Evolutionary conservation across 345 rosid species (phyloP).

Genomic region (Acer saccharum): DNA sequence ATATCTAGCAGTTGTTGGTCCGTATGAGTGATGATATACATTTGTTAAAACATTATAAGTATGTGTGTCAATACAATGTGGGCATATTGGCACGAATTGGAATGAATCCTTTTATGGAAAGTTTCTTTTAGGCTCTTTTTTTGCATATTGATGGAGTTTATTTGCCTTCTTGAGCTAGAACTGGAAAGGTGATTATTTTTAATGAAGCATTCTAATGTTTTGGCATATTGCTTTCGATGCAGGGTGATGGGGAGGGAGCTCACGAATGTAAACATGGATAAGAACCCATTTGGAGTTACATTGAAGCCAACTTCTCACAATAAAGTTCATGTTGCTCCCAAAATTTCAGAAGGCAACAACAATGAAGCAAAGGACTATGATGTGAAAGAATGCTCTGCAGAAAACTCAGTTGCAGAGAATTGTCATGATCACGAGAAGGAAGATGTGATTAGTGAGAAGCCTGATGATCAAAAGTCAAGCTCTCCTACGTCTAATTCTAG

Average conservation of each 20-base stretch:
- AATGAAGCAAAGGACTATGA: too few relatives aligned
- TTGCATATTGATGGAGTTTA: background rate
- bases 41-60: background rate
- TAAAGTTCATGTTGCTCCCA: conserved; percentile 49
- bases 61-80: too few relatives aligned
- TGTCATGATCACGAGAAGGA: too few relatives aligned
- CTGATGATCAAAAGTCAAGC: too few relatives aligned
- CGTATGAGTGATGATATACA: background rate
- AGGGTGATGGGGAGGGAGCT: conserved; percentile 86
- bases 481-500: too few relatives aligned
- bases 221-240: conserved; percentile 17
- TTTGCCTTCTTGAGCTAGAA: too few relatives aligned
- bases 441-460: too few relatives aligned
- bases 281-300: conserved; percentile 48
- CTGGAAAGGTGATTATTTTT: background rate
- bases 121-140: background rate
- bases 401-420: too few relatives aligned
- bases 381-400: too few relatives aligned
- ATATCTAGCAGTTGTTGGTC: background rate
- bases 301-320: conserved; percentile 28
- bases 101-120: background rate
- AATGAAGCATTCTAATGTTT: conserved; percentile 17
- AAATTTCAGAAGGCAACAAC: conserved; percentile 37
- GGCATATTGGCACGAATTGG: background rate
- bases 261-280: conserved; percentile 58